These are phyloP conservation scores for Periconia sp. DNA, from an alignment of 2,329 filamentous ascomycete genomes.

Conservation along the genomic window DNA sequence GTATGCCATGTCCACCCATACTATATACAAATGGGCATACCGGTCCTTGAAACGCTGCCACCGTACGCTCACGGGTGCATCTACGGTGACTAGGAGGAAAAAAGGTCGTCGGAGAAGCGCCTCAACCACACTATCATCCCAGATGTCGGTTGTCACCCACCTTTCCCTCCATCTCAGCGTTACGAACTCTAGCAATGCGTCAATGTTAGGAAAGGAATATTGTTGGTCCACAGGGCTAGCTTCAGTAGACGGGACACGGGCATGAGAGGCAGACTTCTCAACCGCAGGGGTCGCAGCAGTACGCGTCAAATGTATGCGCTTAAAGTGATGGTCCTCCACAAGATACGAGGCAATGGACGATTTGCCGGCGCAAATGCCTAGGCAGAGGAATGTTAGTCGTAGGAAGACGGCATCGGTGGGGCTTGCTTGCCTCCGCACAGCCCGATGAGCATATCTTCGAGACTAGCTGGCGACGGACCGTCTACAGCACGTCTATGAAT, in stretches of 20 bases:
- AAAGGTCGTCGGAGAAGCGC: slow-evolving; percentile 81
- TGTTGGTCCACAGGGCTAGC: slow-evolving; percentile 28
- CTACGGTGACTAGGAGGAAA: slow-evolving; percentile 90
- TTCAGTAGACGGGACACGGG: slow-evolving; percentile 36
- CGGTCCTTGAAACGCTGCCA: slow-evolving; percentile 77
- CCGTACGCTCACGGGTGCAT: slow-evolving; percentile 83
- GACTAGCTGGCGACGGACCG: too few relatives aligned
- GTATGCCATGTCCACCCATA: background rate
- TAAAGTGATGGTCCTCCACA: slow-evolving; percentile 82
- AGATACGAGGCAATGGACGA: slow-evolving; percentile 88
- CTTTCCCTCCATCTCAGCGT: slow-evolving; percentile 82
- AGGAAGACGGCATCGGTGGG: background rate
- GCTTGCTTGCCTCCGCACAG: slow-evolving; percentile 60
- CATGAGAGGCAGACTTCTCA: slow-evolving; percentile 50
- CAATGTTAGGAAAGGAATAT: slow-evolving; percentile 57
- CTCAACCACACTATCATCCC: slow-evolving; percentile 75
- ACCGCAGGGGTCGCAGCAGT: slow-evolving; percentile 45
- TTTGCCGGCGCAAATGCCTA: slow-evolving; percentile 93
- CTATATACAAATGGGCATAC: slow-evolving; percentile 29
- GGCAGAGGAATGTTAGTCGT: slow-evolving; percentile 21
- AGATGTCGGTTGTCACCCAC: slow-evolving; percentile 87
- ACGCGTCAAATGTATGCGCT: slow-evolving; percentile 67
- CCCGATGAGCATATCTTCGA: slow-evolving; percentile 72
- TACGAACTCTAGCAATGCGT: slow-evolving; percentile 80
- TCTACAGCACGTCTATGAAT: too few relatives aligned